Base-by-base conservation (phyloP, 2,329 filamentous ascomycete species). In the Stromatinia cepivora region DNA sequence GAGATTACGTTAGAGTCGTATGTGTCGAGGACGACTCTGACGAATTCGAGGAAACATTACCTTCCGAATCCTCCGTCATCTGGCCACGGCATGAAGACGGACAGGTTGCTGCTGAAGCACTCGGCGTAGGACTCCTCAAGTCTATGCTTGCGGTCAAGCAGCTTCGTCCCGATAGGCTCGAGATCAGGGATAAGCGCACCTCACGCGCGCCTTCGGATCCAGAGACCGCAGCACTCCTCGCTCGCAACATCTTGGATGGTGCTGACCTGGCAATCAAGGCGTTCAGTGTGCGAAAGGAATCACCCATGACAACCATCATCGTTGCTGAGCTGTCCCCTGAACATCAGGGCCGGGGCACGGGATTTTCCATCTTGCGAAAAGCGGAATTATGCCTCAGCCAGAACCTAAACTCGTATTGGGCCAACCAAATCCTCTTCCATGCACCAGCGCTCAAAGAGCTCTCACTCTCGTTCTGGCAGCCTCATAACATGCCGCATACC, bases 121-220 rank as follows among this genome's bases (percentile, higher is more conserved):
- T 69, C 50, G 67, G 67, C 31, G 45, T 61, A 69, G 67, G 50
- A 39, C 67, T 69, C 61, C 67, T 69, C 67, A 69, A 69, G 61
- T 54, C 67, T 46, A 65, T 69, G 67, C 45, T 69, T 69, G 67
- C 59, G 50, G 22, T 45, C 67, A 62, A 69, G 59, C 67, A 69
- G 59, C 67, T 69, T 59, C 67, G 67, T 69, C 67, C 67, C 53
- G 67, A 69, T 31, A 59, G 61, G 67, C 50, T 69, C 61, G 61
- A 69, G 67, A 69, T 69, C 67, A 64, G 53, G 59, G 67, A 69
- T 25, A 69, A 65, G 53, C 61, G 67, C 67, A 65, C 42, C 59
- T 28, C 25, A 65, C 46, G 39, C 67, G 34, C 20, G 66, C 46
- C 45, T 65, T 65, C 50, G 56, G 28, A 69, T 54, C 59, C 67